Conservation (phyloP, 2,329 filamentous ascomycete genomes). For the Ascochyta clinopodiicola region DNA sequence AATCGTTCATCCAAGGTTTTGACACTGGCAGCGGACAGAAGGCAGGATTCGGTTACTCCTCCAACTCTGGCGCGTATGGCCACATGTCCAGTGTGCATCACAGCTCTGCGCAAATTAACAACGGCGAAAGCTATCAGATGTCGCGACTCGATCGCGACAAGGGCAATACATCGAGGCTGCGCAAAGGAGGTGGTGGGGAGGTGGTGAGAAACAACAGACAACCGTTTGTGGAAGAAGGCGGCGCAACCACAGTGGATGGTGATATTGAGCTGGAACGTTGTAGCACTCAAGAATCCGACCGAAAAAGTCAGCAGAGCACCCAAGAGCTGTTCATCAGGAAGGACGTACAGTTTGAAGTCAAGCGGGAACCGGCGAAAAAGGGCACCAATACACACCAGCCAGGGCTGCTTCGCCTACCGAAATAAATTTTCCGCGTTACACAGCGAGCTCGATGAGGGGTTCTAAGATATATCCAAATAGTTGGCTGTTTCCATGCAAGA, state of each 20-base stretch:
- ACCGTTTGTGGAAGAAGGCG: background rate
- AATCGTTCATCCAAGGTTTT: constrained; percentile 35
- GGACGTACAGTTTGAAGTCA: constrained; percentile 31
- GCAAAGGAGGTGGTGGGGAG: background rate
- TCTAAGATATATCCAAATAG: too few relatives aligned
- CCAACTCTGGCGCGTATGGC: constrained; percentile 6
- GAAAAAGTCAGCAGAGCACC: constrained; percentile 27
- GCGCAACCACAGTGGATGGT: background rate
- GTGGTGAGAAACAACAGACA: background rate
- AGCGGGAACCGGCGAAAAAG: constrained; percentile 4
- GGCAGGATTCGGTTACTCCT: constrained; percentile 20
- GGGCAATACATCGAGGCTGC: background rate
- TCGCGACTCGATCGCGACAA: constrained; percentile 2
- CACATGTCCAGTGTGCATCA: constrained; percentile 10
- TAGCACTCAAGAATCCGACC: constrained; percentile 18
- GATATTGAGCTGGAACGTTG: constrained; percentile 8
- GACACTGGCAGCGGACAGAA: constrained; percentile 34
- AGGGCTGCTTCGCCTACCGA: background rate
- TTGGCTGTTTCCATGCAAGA: too few relatives aligned
- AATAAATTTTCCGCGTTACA: background rate
- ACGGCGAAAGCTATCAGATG: constrained; percentile 18
- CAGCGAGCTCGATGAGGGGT: too few relatives aligned
- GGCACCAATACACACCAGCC: background rate
- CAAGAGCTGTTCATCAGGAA: constrained; percentile 34
- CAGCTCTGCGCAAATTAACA: constrained; percentile 1